Percentiles rank a stretch among this genome's conserved stretches.
These are phyloP conservation scores for Begonia fuchsioides DNA, from an alignment of 306 rosid species.

Conservation along the genomic window DNA sequence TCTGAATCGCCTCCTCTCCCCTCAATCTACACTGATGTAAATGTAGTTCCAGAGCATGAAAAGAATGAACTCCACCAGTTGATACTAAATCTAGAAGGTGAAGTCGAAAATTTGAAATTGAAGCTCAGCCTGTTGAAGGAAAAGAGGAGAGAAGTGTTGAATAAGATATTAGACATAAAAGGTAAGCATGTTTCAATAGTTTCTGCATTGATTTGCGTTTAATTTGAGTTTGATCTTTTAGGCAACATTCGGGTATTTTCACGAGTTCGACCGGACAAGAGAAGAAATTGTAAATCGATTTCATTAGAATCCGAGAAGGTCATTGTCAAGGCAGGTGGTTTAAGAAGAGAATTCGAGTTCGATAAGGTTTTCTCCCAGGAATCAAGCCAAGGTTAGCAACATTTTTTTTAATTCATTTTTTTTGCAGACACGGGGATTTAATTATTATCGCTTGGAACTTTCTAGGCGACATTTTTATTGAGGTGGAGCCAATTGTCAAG, in stretches of 20 bases:
- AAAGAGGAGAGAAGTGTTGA: constrained; percentile 65
- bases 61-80: constrained; percentile 37
- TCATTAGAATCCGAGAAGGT: constrained; percentile 49
- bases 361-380: constrained; percentile 67
- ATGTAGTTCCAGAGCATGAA: constrained; percentile 63
- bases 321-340: constrained; percentile 41
- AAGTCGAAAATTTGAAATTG: constrained; percentile 44
- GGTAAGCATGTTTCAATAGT: constrained; percentile 23
- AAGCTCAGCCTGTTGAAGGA: constrained; percentile 30
- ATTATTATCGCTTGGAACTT: constrained; percentile 9
- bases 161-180: constrained; percentile 76
- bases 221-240: constrained; percentile 12
- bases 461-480: constrained; percentile 61
- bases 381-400: constrained; percentile 70
- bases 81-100: constrained; percentile 55
- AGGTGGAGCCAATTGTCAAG: constrained; percentile 79
- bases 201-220: too few species aligned
- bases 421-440: constrained; percentile 2
- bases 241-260: constrained; percentile 82
- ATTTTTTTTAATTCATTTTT: constrained; percentile 8
- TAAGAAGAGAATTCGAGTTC: constrained; percentile 63
- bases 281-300: constrained; percentile 35
- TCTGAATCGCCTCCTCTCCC: constrained; percentile 30
- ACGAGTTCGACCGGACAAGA: constrained; percentile 65
- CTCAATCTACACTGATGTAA: constrained; percentile 51